phyloP scores from a whole-genome alignment of 176 grass and related monocot species.

The Pontederia crassipes region DNA sequence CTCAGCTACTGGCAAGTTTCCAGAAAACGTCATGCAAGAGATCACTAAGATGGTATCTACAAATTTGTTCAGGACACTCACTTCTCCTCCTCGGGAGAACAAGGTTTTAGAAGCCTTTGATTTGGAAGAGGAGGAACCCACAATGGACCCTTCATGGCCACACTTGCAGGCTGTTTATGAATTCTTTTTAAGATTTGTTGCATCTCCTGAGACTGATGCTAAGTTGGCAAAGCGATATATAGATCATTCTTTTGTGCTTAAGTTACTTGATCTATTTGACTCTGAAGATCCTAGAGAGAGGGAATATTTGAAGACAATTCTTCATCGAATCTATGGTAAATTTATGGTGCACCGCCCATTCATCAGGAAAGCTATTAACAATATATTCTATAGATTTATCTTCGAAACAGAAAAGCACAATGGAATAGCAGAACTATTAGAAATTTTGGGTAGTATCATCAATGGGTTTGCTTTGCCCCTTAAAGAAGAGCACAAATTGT shows the following conservation, averaged over 20 bases:
- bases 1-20: slow-evolving; percentile 18
- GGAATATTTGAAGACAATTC: slow-evolving; percentile 25
- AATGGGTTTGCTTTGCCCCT: slow-evolving; percentile 26
- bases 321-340: slow-evolving; percentile 26
- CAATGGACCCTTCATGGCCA: slow-evolving; percentile 22
- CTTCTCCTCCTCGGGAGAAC: slow-evolving; percentile 18
- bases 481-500: slow-evolving; percentile 28
- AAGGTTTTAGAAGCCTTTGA: slow-evolving; percentile 19
- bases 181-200: slow-evolving; percentile 22
- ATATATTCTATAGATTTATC: slow-evolving; percentile 24
- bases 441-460: slow-evolving; percentile 25
- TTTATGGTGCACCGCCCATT: slow-evolving; percentile 27
- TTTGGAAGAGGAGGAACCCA: slow-evolving; percentile 20
- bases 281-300: slow-evolving; percentile 32
- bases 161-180: slow-evolving; percentile 27
- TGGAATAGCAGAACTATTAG: slow-evolving; percentile 23
- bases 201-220: slow-evolving; percentile 22
- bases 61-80: slow-evolving; percentile 16
- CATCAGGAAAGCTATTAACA: slow-evolving; percentile 27
- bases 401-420: slow-evolving; percentile 25
- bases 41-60: slow-evolving; percentile 20
- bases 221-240: slow-evolving; percentile 27
- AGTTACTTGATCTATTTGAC: slow-evolving; percentile 26
- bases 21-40: slow-evolving; percentile 27
- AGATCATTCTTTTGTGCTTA: slow-evolving; percentile 27